A percentile compares a stretch with the other conserved stretches of the same genome.
Conservation (phyloP, 805 yeast genomes). For the Lipomyces mesembrius region DNA sequence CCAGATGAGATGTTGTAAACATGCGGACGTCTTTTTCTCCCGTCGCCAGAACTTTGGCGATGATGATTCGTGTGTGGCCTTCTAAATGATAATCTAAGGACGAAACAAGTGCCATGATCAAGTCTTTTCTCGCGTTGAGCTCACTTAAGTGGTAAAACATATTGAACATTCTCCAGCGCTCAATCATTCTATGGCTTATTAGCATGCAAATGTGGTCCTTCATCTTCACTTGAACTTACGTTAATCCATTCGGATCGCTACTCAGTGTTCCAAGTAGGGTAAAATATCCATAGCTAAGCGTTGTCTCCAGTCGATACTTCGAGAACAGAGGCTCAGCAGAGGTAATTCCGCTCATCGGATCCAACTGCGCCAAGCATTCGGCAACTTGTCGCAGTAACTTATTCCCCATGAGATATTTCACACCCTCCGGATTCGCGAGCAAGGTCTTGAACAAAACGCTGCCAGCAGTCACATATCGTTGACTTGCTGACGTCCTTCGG, state of each 20-base stretch:
- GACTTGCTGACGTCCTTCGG: conserved; percentile 56
- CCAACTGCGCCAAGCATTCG: conserved; percentile 84
- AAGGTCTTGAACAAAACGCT: conserved; percentile 72
- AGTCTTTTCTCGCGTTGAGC: conserved; percentile 58
- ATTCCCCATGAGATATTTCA: conserved; percentile 65
- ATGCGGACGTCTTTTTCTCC: conserved; percentile 58
- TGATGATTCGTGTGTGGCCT: conserved; percentile 68
- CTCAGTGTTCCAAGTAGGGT: conserved; percentile 76
- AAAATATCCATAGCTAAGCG: conserved; percentile 77
- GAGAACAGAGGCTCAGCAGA: conserved; percentile 78
- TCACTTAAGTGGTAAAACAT: conserved; percentile 73
- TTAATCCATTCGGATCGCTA: conserved; percentile 62
- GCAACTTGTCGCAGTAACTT: conserved; percentile 86
- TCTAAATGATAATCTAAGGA: conserved; percentile 64
- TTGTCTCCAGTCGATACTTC: conserved; percentile 59
- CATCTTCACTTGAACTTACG: conserved; percentile 24
- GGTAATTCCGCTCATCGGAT: conserved; percentile 74
- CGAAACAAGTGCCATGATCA: conserved; percentile 61
- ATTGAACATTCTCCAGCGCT: conserved; percentile 83
- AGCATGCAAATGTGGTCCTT: not conserved
- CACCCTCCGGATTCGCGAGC: conserved; percentile 66
- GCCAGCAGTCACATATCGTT: conserved; percentile 70
- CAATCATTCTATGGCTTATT: conserved; percentile 52
- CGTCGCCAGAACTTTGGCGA: conserved; percentile 66
- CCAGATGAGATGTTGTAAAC: conserved; percentile 61